These are phyloP conservation scores for Aplosporella prunicola DNA, from an alignment of 2,329 filamentous ascomycete genomes.

Conservation along the genomic window DNA sequence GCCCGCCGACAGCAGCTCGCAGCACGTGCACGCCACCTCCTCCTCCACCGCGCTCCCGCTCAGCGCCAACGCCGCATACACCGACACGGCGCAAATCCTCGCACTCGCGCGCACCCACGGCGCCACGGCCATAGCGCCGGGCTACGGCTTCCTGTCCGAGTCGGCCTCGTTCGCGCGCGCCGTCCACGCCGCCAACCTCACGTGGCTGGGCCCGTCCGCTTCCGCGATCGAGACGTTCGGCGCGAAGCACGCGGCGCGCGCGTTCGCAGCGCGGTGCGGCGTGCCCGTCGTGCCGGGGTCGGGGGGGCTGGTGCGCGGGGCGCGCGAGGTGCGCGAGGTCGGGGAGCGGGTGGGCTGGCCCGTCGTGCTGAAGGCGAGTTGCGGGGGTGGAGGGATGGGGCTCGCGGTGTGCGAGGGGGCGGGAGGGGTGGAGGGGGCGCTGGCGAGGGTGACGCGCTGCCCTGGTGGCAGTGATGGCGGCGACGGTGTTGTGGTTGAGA, in stretches of 20 bases:
- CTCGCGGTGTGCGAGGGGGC: slow-evolving; percentile 64
- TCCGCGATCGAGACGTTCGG: slow-evolving; percentile 47
- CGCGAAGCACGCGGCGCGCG: slow-evolving; percentile 49
- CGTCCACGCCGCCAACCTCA: slow-evolving; percentile 45
- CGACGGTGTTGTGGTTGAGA: neutral
- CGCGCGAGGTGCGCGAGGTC: slow-evolving; percentile 34
- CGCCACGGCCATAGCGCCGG: slow-evolving; percentile 53
- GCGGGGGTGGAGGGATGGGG: slow-evolving; percentile 65
- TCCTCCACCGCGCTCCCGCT: slow-evolving; percentile 43
- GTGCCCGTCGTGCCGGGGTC: slow-evolving; percentile 49
- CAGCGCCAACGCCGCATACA: slow-evolving; percentile 42
- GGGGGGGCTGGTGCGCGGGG: slow-evolving; percentile 37
- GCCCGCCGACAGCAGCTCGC: slow-evolving; percentile 44
- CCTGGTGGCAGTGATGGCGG: too few species aligned
- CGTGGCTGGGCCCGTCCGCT: slow-evolving; percentile 51
- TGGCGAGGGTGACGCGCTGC: slow-evolving; percentile 57
- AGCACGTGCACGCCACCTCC: slow-evolving; percentile 46
- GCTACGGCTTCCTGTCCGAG: slow-evolving; percentile 59
- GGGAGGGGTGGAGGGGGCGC: slow-evolving; percentile 59
- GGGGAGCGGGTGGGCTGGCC: slow-evolving; percentile 41
- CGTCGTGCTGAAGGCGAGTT: slow-evolving; percentile 54
- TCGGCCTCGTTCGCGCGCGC: slow-evolving; percentile 51
- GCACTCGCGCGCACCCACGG: slow-evolving; percentile 40
- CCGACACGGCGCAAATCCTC: slow-evolving; percentile 40
- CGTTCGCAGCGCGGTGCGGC: slow-evolving; percentile 42